Evolutionary conservation across 768 basidiomycete genomes (phyloP), one percentile per base, ranked within the genome.

Genomic region (Hericium rajendrae): DNA sequence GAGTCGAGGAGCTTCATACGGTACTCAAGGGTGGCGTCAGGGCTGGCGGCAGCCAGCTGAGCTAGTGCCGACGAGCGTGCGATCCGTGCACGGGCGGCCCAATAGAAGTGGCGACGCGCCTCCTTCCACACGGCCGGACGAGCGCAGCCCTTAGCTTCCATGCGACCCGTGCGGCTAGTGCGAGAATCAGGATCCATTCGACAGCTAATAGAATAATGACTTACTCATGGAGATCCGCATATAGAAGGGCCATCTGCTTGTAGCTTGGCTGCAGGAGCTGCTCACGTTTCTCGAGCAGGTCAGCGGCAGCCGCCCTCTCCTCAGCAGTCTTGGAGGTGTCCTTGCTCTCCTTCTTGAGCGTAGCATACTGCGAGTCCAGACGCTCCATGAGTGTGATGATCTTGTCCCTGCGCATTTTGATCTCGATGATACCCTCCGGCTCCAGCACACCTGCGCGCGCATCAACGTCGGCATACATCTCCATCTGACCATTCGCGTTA

Each of bases 381-480:
- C 97, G 86, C 64, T 93, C 94, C 97, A 99, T 98, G 60, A 95
- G 75, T 6, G 76, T 73, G 59, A 91, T 72, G 48, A 98, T 81
- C 78, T 95, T 97, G 70, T 95, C 94, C 48, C 91, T 86, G 60
- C 97, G 88, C 84, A 98, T 84, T 80, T 94, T 95, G 77, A 97
- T 95, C 72, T 98, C 97, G 57, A 98, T 80, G 67, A 98, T 83
- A 71, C 97, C 97, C 73, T 98, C 97, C 2, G 97, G 91, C 70
- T 99, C 97, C 48, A 91, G 77, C 32, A 99, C 92, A 78, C 97
- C 97, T 48, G 94, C 97, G 56, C 97, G 88, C 20, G 97, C 83
- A 8, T 97, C 94, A 48, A 89, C 84, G 67, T 98, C 97, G 24
- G 94, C 95, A 66, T 94, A 98, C 95, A 99, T 98, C 74, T 97